These are phyloP conservation scores for Leccinum griseonigrum DNA, from an alignment of 1,284 basidiomycete genomes.

Conservation along the genomic window DNA sequence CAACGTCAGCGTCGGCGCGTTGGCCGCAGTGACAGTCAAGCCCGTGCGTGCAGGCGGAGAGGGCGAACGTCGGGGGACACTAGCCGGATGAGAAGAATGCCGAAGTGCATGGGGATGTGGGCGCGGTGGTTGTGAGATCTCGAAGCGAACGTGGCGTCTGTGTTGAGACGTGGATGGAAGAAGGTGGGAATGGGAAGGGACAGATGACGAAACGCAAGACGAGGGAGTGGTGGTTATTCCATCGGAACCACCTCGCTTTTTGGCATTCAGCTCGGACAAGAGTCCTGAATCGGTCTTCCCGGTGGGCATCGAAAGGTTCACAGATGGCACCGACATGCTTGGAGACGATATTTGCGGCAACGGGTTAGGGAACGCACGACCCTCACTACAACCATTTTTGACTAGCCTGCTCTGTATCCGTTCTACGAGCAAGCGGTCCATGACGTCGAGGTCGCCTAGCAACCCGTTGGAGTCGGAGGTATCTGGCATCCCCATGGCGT, in stretches of 20 bases:
- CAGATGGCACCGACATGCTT: constrained; percentile 22
- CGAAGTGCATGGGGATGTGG: neutral
- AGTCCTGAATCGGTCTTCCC: constrained; percentile 6
- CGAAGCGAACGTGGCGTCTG: constrained; percentile 28
- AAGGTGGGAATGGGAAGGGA: constrained; percentile 3
- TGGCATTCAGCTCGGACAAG: neutral
- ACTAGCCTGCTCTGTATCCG: constrained; percentile 21
- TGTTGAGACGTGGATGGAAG: constrained; percentile 1
- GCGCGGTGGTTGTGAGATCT: constrained; percentile 3
- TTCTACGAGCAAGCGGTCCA: constrained; percentile 22
- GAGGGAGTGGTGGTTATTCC: neutral
- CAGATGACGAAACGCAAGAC: constrained; percentile 2
- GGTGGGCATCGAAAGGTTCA: constrained; percentile 17
- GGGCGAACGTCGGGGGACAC: constrained; percentile 26
- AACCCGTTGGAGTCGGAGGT: constrained; percentile 1
- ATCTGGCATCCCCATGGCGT: constrained; percentile 1
- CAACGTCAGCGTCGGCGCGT: constrained; percentile 17
- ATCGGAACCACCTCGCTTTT: neutral
- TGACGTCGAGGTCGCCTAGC: constrained; percentile 14
- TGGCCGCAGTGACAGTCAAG: neutral
- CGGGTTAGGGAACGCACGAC: constrained; percentile 17
- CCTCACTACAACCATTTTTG: constrained; percentile 22
- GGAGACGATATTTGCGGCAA: constrained; percentile 24
- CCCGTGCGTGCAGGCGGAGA: constrained; percentile 27
- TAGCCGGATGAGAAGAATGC: constrained; percentile 3